phyloP scores from a whole-genome alignment of 441 rosid genomes.

The Hura crepitans region DNA sequence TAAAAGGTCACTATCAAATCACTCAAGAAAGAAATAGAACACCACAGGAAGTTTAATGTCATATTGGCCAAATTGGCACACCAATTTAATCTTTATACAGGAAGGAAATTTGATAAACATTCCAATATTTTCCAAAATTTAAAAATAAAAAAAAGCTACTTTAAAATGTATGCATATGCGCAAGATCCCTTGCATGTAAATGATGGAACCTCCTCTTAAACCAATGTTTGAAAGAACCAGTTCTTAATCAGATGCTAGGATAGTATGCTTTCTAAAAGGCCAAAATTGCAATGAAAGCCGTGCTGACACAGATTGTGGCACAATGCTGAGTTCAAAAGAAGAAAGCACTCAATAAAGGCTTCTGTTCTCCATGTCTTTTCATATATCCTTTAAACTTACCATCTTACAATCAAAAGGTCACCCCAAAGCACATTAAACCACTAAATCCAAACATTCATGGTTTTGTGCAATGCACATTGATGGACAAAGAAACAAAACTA shows the following conservation, averaged over 20 bases:
- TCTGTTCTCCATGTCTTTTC: not conserved
- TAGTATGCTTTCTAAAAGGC: not conserved
- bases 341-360: not conserved
- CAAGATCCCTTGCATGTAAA: not conserved
- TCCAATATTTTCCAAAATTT: not conserved
- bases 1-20: not conserved
- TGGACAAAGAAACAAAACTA: conserved; percentile 8
- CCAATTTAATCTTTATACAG: not conserved
- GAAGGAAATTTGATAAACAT: not conserved
- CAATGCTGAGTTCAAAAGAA: not conserved
- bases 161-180: not conserved
- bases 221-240: not conserved
- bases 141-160: not conserved
- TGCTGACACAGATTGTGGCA: not conserved
- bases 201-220: not conserved
- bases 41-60: not conserved
- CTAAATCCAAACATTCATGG: not conserved
- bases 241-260: not conserved
- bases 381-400: conserved; percentile 5
- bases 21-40: not conserved
- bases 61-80: not conserved
- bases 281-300: not conserved
- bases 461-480: not conserved
- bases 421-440: no score
- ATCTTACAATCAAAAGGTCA: not conserved